Percentiles rank a stretch among this genome's conserved stretches.
Conservation (phyloP, 1,284 basidiomycete species). For the Cutaneotrichosporon spelunceum region DNA sequence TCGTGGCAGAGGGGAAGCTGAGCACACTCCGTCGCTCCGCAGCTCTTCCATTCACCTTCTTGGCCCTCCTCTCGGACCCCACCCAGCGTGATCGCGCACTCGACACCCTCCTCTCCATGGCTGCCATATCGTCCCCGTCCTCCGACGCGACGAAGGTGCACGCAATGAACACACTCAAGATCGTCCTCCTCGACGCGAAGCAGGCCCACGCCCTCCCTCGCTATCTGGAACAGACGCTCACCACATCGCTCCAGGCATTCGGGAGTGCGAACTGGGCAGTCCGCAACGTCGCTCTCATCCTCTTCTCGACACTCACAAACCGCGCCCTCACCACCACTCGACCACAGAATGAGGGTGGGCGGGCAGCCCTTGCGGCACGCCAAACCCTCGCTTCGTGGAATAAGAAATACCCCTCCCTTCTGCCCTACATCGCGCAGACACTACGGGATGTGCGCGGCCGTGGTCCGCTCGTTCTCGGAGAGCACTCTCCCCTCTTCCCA, state of each 20-base stretch:
- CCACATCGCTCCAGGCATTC: constrained; percentile 45
- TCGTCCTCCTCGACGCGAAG: constrained; percentile 47
- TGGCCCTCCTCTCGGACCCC: constrained; percentile 43
- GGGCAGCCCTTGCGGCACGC: constrained; percentile 34
- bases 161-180: constrained; percentile 49
- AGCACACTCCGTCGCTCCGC: constrained; percentile 50
- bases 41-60: constrained; percentile 45
- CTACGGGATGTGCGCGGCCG: constrained; percentile 16
- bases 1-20: constrained; percentile 39
- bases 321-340: constrained; percentile 36
- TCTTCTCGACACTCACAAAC: constrained; percentile 47
- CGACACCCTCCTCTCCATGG: constrained; percentile 33
- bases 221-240: constrained; percentile 45
- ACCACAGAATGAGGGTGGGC: constrained; percentile 33
- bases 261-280: constrained; percentile 49
- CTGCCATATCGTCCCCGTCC: constrained; percentile 31
- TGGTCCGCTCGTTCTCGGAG: constrained; percentile 8
- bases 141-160: constrained; percentile 47
- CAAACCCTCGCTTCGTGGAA: constrained; percentile 41
- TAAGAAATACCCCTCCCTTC: constrained; percentile 35
- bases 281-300: constrained; percentile 48
- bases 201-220: constrained; percentile 37
- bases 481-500: constrained; percentile 46
- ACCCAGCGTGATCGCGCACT: constrained; percentile 36
- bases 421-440: constrained; percentile 36